Evolutionary conservation across 2,329 filamentous ascomycete species (phyloP), one percentile per base, ranked within the genome.

Genomic region (Ascochyta clinopodiicola): DNA sequence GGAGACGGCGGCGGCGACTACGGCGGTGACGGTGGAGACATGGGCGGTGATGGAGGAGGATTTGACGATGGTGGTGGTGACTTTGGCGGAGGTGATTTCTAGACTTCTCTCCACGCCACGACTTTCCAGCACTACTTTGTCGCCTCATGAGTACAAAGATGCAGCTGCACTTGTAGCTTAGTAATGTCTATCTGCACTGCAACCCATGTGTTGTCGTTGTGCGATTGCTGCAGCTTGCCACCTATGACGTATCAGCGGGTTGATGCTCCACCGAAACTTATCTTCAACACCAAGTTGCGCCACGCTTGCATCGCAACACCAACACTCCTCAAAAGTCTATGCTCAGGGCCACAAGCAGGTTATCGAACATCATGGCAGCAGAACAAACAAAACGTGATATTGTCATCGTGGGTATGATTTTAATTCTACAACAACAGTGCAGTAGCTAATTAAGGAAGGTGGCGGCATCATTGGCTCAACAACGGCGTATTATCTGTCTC

Each of bases 401-500:
- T 27, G 72, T 76, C 2, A 73, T 76, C 9, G 68, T 76, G 13
- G 74, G 73, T 75, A 62, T 13, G 27, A 19, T 25, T 17, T n/a
- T n/a, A n/a, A n/a, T n/a, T n/a, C n/a, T n/a, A n/a, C n/a, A n/a
- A n/a, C n/a, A n/a, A n/a, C n/a, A n/a, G n/a, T 8, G 17, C 17
- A 17, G 19, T 45, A 43, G 35, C 35, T 56, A 32, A 62, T 43
- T 1, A 39, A 7, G 13, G 13, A 6, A 92, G 92, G 94, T 64
- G 94, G 92, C 64, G 94, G 94, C 66, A 92, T 98, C 61, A 96
- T 98, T 67, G 95, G 95, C 69, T 89, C 87, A 74, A 95, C 91
- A 44, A 92, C 91, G 5, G 93, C 94, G 54, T 98, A 98, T 77
- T 98, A 88, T 71, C 81, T 98, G 38, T 95, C 92, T 2, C 88